Evolutionary conservation across 306 rosid genomes (phyloP).

Genomic region (Corylus heterophylla): DNA sequence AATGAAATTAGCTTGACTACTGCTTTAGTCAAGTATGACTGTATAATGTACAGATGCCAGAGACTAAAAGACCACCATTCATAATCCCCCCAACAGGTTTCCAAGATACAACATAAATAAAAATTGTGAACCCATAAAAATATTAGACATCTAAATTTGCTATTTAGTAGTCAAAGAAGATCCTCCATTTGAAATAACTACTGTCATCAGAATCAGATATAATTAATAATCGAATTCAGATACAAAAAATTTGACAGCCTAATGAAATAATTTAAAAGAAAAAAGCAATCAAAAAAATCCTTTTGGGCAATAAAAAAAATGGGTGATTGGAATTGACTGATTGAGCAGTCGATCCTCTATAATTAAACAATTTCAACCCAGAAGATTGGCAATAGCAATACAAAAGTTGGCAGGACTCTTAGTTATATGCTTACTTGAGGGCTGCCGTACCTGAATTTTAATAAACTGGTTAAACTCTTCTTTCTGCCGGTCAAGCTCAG

Average conservation of each 20-base stretch:
- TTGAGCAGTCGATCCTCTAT: too few species aligned
- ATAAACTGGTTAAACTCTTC: constrained; percentile 79
- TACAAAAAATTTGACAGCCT: neutral
- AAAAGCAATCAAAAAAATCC: neutral
- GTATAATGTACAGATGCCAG: neutral
- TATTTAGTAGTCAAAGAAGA: neutral
- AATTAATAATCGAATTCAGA: neutral
- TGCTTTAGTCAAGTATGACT: neutral
- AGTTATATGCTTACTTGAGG: neutral
- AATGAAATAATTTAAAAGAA: neutral
- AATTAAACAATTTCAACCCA: neutral
- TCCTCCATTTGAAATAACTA: neutral
- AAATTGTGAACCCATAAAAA: neutral
- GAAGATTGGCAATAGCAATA: neutral
- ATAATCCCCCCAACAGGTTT: neutral
- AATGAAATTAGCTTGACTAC: constrained; percentile 11
- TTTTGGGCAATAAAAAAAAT: neutral
- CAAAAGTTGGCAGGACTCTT: neutral
- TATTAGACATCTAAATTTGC: neutral
- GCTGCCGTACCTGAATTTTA: constrained; percentile 65
- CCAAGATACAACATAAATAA: neutral
- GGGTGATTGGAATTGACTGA: neutral
- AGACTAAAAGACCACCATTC: neutral
- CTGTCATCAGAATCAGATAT: neutral
- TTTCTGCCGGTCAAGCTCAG: constrained; percentile 81